Conservation (phyloP, 2,329 filamentous ascomycete species). For the Penicillium sp. region DNA sequence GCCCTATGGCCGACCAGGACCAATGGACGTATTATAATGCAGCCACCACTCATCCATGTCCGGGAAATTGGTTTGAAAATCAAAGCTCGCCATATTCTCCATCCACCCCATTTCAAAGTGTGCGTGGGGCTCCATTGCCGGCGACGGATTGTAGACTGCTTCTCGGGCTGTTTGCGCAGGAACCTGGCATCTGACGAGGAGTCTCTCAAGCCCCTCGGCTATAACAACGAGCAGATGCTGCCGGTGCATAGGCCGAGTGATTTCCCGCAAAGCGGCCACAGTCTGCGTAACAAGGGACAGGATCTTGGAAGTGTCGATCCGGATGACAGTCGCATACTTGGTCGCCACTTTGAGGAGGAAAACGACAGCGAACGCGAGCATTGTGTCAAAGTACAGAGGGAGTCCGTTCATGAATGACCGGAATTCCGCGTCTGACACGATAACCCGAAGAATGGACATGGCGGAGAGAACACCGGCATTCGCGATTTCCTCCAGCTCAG, state of each 20-base stretch:
- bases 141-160: slow-evolving; percentile 25
- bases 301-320: slow-evolving; percentile 32
- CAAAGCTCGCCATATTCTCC: slow-evolving; percentile 30
- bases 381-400: slow-evolving; percentile 43
- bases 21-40: slow-evolving; percentile 20
- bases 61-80: slow-evolving; percentile 33
- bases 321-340: slow-evolving; percentile 29
- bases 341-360: slow-evolving; percentile 44
- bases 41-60: slow-evolving; percentile 26
- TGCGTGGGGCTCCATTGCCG: slow-evolving; percentile 27
- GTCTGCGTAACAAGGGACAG: slow-evolving; percentile 25
- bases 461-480: slow-evolving; percentile 41
- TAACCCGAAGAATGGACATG: slow-evolving; percentile 36
- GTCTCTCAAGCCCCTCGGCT: slow-evolving; percentile 27
- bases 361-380: slow-evolving; percentile 44
- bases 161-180: slow-evolving; percentile 14
- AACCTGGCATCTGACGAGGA: slow-evolving; percentile 26
- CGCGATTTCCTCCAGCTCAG: slow-evolving; percentile 39
- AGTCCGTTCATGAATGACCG: slow-evolving; percentile 38
- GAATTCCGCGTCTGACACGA: slow-evolving; percentile 39
- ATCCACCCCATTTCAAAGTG: slow-evolving; percentile 34
- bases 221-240: slow-evolving; percentile 32
- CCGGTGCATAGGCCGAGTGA: slow-evolving; percentile 30
- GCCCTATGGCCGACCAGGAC: not conserved
- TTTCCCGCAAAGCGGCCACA: slow-evolving; percentile 22